A percentile compares a stretch with the other conserved stretches of the same genome.
Evolutionary conservation across 768 basidiomycete species (phyloP).

Genomic region (Lentinula boryana): DNA sequence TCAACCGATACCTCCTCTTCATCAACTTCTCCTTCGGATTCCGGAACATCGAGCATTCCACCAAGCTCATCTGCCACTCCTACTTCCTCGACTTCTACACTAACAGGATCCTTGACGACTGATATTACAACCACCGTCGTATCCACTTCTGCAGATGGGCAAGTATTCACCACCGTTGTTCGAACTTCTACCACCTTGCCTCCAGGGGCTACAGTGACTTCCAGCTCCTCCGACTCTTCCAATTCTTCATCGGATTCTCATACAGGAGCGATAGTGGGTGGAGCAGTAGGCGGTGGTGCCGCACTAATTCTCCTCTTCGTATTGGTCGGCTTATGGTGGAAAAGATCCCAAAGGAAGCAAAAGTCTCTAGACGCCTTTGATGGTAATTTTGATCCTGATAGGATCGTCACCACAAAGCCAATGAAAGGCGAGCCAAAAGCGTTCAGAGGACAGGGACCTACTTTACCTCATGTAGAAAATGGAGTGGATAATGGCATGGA

Average conservation of each 20-base stretch:
- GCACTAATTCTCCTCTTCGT: not conserved
- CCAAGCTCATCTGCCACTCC: not conserved
- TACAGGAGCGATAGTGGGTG: slow-evolving; percentile 1
- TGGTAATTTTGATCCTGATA: slow-evolving; percentile 4
- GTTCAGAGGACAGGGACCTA: not conserved
- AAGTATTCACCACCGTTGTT: not conserved
- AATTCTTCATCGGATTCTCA: not conserved
- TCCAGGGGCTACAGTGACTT: not conserved
- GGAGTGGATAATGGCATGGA: not conserved
- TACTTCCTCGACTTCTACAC: not conserved
- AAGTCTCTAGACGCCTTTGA: not conserved
- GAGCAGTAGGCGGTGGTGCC: not conserved
- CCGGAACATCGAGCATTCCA: no score
- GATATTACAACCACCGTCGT: not conserved
- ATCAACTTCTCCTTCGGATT: not conserved
- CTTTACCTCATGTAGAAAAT: not conserved
- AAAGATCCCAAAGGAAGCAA: not conserved
- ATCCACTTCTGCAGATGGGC: not conserved
- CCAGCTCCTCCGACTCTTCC: not conserved
- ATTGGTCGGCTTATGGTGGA: not conserved
- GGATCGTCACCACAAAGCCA: not conserved
- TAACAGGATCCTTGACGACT: not conserved
- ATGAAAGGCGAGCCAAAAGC: slow-evolving; percentile 1
- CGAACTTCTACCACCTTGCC: not conserved
- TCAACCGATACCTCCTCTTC: not conserved